Base-by-base conservation (phyloP, 1,284 basidiomycete species). In the Marasmius sp. region DNA sequence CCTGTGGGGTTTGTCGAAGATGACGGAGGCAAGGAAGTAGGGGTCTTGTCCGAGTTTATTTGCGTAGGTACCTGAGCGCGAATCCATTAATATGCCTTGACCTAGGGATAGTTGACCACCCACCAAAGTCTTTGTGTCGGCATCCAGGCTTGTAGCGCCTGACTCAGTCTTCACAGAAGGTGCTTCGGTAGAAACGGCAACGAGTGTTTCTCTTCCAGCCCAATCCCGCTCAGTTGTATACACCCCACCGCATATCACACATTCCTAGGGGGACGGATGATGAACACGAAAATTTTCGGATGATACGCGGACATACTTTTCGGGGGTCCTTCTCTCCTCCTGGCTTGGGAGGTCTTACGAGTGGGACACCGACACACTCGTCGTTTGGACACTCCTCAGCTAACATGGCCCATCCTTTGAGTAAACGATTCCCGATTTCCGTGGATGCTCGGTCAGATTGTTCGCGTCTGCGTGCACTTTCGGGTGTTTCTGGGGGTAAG, bases 391-490 rank as follows among this genome's bases (percentile, higher is more conserved):
- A 94, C 75, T 93, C 91, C 55, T 93, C 91, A 47, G 83, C 90
- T 20, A 94, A 79, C 89, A 94, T 91, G 0, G 92, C 85, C 91
- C 91, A 94, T 48, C 92, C 92, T 71, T 85, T 87, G 51, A 94
- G 74, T 63, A 94, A 77, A 36, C 86, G 82, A 63, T 83, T 86
- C 45, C 90, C 92, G 41, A 94, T 91, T 69, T 91, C 89, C 58
- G 85, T 75, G 1, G 91, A 91, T 9, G 93, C 92, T 33, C 75
- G 77, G 70, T 94, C 92, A 6, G 91, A 92, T 72, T 94, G 92
- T 63, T 88, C 85, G 61, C 92, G 84, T 48, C 92, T 82, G 45
- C 82, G 83, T 49, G 85, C 74, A 22, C 80, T 82, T 66, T 87
- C 85, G 65, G 85, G 86, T 0, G 86, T 87, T 61, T 90, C 88